Evolutionary conservation across 208 protist species (phyloP).

Genomic region (Phytomonas sp.): DNA sequence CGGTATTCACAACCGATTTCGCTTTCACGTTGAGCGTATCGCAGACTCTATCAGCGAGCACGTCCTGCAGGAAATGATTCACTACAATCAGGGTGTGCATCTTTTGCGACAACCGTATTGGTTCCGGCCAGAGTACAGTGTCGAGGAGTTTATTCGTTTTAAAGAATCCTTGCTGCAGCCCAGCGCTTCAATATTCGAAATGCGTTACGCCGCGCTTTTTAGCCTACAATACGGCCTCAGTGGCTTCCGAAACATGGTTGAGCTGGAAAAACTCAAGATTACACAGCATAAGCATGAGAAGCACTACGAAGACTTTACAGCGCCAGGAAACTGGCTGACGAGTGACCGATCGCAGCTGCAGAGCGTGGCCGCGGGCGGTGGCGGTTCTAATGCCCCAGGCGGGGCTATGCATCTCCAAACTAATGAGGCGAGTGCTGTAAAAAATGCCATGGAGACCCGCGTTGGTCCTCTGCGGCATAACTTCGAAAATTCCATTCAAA

Average conservation of each 20-base stretch:
- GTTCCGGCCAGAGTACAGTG: constrained; percentile 85
- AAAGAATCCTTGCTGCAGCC: constrained; percentile 84
- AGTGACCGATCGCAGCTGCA: constrained; percentile 73
- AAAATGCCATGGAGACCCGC: constrained; percentile 66
- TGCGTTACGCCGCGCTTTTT: constrained; percentile 76
- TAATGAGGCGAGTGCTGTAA: constrained; percentile 27
- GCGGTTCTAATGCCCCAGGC: constrained; percentile 57
- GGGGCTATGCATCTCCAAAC: constrained; percentile 56
- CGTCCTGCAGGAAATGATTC: constrained; percentile 67
- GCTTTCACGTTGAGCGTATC: constrained; percentile 85
- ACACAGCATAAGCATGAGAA: constrained; percentile 87
- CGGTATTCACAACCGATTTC: constrained; percentile 86
- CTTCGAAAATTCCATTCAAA: constrained; percentile 57
- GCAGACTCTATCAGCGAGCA: constrained; percentile 84
- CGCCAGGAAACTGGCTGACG: constrained; percentile 71
- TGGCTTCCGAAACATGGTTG: constrained; percentile 70
- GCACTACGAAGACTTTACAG: constrained; percentile 79
- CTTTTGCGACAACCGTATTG: constrained; percentile 82
- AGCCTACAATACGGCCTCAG: constrained; percentile 48
- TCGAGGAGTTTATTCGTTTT: constrained; percentile 87
- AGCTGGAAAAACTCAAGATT: constrained; percentile 83
- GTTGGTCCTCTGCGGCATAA: constrained; percentile 45
- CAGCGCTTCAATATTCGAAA: constrained; percentile 72
- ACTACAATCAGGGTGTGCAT: constrained; percentile 78
- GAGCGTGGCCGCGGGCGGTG: constrained; percentile 56